A percentile compares a stretch with the other conserved stretches of the same genome.
These are phyloP conservation scores for Blastomyces parvus DNA, from an alignment of 2,329 filamentous ascomycete genomes.

Conservation along the genomic window DNA sequence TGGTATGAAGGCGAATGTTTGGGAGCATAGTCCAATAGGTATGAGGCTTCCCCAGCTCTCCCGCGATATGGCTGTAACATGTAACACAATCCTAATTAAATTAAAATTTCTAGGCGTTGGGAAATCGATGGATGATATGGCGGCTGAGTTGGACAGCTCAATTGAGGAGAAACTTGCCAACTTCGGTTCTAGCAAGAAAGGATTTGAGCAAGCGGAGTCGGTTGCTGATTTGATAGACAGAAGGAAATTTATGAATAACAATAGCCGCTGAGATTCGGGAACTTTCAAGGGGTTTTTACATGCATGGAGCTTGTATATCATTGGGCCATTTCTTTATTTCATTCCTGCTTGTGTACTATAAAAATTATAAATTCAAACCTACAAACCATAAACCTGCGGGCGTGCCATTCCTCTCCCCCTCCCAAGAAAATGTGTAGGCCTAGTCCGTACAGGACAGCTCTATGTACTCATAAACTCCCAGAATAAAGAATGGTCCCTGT, in stretches of 20 bases:
- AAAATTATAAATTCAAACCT: not conserved
- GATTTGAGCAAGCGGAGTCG: slow-evolving; percentile 21
- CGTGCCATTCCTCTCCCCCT: not conserved
- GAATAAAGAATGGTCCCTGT: not conserved
- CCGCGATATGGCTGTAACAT: slow-evolving; percentile 8
- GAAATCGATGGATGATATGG: slow-evolving; percentile 32
- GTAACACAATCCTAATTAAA: slow-evolving; percentile 10
- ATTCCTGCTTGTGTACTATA: slow-evolving; percentile 5
- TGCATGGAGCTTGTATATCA: slow-evolving; percentile 5
- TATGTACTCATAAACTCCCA: not conserved
- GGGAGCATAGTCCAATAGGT: slow-evolving; percentile 72
- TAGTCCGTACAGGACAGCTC: not conserved
- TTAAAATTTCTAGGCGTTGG: slow-evolving; percentile 28
- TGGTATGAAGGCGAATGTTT: slow-evolving; percentile 97
- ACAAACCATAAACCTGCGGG: no score
- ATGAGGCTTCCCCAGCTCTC: slow-evolving; percentile 22
- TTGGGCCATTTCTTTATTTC: not conserved
- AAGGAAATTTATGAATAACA: slow-evolving; percentile 29
- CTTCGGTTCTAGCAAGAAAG: slow-evolving; percentile 34
- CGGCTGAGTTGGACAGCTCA: slow-evolving; percentile 30
- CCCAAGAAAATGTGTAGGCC: not conserved
- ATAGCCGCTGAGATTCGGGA: slow-evolving; percentile 26
- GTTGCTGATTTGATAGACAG: slow-evolving; percentile 30
- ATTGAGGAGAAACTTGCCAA: slow-evolving; percentile 33
- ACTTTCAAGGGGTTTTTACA: slow-evolving; percentile 20